Base-by-base conservation (phyloP, 169 alveolate species). In the Plasmodium inui region DNA sequence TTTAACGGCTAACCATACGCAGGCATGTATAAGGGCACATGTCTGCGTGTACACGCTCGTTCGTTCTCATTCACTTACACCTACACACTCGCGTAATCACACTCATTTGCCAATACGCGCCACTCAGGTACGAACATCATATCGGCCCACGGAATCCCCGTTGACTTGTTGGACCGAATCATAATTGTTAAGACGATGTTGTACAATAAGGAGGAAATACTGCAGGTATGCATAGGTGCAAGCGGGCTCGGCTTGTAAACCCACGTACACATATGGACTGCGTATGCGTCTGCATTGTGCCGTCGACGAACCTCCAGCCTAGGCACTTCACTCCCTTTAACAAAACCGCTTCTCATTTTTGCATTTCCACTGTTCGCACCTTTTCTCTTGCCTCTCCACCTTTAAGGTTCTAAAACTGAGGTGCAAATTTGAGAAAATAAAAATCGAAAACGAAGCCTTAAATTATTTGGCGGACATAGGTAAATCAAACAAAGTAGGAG, bases 91-190 rank as follows among this genome's bases (percentile, higher is more conserved):
- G 12, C 57, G 72, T 34, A 67, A 61, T 82, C 61, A 74, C 93
- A 98, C 73, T 93, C 98, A 39, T 53, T n/a, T 85, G 26, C 67
- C 53, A 50, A 39, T 46, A 55, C 22, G n/a, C 71, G 3, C 50
- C 70, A 17, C 28, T 94, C 98, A 96, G 99, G 99, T 17, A 99
- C 99, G 22, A 99, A 99, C 50, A 98, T 98, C 90, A 96, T 97
- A 72, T 97, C 99, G 22, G 99, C 99, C 14, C 99, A 98, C 90
- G 99, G 99, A 39, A 98, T 99, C 70, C 99, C 99, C 1, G 99
- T 98, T 32, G 99, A 99, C 97, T 95, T 99, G 12, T 96, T 99
- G 70, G 99, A 99, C 95, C 97, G 99, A 92, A 97, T 99, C 72
- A 96, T 99, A 76, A 99, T 99, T 84, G 98, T 99, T 79, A 98